A percentile compares a stretch with the other conserved stretches of the same genome.
Conservation (phyloP, 257 asterid species). For the Striga asiatica region DNA sequence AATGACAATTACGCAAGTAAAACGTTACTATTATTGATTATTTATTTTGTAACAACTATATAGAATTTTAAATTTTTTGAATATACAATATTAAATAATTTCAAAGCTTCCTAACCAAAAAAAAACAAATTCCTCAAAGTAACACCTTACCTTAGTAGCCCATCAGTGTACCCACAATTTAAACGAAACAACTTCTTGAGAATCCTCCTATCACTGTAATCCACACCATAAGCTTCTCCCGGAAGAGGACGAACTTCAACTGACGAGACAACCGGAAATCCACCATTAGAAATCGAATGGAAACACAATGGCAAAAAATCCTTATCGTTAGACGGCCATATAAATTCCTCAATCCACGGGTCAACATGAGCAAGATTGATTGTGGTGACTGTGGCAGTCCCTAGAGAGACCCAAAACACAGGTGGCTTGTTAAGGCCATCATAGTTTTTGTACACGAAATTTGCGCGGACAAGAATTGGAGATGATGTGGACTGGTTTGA, state of each 20-base stretch:
- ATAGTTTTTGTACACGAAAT: conserved; percentile 73
- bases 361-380: conserved; percentile 62
- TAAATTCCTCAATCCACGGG: conserved; percentile 78
- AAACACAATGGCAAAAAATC: conserved; percentile 60
- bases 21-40: too few relatives aligned
- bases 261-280: conserved; percentile 70
- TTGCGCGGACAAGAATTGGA: conserved; percentile 49
- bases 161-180: conserved; percentile 74
- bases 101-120: too few relatives aligned
- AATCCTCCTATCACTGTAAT: conserved; percentile 27
- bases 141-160: conserved; percentile 65
- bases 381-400: conserved; percentile 53
- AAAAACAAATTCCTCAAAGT: not conserved
- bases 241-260: conserved; percentile 80
- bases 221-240: conserved; percentile 43
- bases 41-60: too few relatives aligned
- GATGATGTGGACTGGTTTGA: conserved; percentile 37
- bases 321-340: conserved; percentile 35
- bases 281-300: conserved; percentile 55
- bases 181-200: conserved; percentile 61
- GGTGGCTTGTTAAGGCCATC: conserved; percentile 74
- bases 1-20: too few relatives aligned
- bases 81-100: too few relatives aligned
- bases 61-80: too few relatives aligned
- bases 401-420: conserved; percentile 74